Evolutionary conservation across 1,284 basidiomycete genomes (phyloP).

Genomic region (Trametes hirsuta): DNA sequence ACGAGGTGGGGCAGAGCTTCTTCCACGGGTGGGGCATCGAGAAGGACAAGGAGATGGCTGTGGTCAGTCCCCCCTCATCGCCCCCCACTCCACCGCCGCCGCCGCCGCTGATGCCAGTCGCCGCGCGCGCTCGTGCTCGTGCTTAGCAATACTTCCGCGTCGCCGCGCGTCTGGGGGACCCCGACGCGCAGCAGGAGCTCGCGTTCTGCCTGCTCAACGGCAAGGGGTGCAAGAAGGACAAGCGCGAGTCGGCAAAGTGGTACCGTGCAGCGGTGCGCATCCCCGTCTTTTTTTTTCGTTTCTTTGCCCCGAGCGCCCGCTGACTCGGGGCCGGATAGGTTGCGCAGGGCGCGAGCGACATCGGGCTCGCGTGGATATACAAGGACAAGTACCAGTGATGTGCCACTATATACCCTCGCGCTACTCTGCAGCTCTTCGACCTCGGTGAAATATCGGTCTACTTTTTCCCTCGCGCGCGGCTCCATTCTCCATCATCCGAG

Average conservation of each 20-base stretch:
- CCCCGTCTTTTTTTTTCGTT: not conserved
- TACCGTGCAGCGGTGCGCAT: constrained; percentile 79
- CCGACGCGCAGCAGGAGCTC: constrained; percentile 85
- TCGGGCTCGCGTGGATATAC: constrained; percentile 88
- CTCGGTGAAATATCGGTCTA: not conserved
- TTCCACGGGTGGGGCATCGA: constrained; percentile 89
- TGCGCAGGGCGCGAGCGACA: constrained; percentile 75
- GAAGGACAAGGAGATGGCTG: constrained; percentile 87
- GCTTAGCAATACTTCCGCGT: constrained; percentile 81
- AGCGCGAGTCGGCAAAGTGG: constrained; percentile 86
- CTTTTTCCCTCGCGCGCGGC: not conserved
- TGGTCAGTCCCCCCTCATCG: constrained; percentile 51
- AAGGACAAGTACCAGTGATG: constrained; percentile 68
- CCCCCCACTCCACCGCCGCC: not conserved
- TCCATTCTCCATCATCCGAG: not conserved
- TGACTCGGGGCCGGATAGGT: constrained; percentile 44
- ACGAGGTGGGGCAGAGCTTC: constrained; percentile 92
- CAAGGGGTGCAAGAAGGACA: constrained; percentile 88
- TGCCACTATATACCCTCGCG: not conserved
- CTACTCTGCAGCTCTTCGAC: not conserved
- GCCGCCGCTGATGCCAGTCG: not conserved
- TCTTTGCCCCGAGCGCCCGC: not conserved
- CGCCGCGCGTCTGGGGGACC: constrained; percentile 83
- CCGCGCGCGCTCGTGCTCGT: not conserved
- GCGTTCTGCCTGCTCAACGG: constrained; percentile 86